Evolutionary conservation across 495 filamentous ascomycete species (phyloP).

Genomic region (Achaetomiella virescens): DNA sequence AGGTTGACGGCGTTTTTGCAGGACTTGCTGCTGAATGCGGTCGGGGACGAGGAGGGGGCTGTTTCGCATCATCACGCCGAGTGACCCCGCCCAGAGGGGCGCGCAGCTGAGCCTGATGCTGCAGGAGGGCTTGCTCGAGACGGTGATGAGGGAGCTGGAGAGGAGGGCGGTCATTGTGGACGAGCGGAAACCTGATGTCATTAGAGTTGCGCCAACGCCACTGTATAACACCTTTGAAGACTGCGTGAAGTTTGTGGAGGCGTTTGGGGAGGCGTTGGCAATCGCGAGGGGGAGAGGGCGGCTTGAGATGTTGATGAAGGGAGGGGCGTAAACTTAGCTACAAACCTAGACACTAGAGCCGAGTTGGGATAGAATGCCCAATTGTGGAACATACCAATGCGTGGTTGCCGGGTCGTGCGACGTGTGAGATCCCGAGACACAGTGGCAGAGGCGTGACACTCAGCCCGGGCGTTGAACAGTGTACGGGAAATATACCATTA

Average conservation of each 20-base stretch:
- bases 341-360: too few species aligned
- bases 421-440: too few species aligned
- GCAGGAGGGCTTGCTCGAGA: slow-evolving; percentile 57
- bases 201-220: slow-evolving; percentile 86
- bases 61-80: slow-evolving; percentile 78
- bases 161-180: slow-evolving; percentile 72
- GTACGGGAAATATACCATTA: too few species aligned
- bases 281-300: slow-evolving; percentile 16
- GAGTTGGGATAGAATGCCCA: too few species aligned
- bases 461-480: too few species aligned
- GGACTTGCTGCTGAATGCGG: slow-evolving; percentile 43
- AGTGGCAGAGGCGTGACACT: too few species aligned
- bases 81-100: slow-evolving; percentile 62
- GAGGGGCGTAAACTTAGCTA: too few species aligned
- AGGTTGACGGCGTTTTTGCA: slow-evolving; percentile 76
- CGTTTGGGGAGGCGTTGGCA: slow-evolving; percentile 50
- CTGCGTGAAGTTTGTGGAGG: slow-evolving; percentile 66
- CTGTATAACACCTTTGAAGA: slow-evolving; percentile 83
- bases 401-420: too few species aligned
- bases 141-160: slow-evolving; percentile 63
- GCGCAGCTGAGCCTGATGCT: slow-evolving; percentile 82
- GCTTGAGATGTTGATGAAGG: not conserved
- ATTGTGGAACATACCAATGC: too few species aligned
- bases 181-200: slow-evolving; percentile 82
- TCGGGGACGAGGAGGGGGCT: slow-evolving; percentile 41